A percentile compares a stretch with the other conserved stretches of the same genome.
These are phyloP conservation scores for Quillaja saponaria DNA, from an alignment of 306 rosid genomes.

Conservation along the genomic window DNA sequence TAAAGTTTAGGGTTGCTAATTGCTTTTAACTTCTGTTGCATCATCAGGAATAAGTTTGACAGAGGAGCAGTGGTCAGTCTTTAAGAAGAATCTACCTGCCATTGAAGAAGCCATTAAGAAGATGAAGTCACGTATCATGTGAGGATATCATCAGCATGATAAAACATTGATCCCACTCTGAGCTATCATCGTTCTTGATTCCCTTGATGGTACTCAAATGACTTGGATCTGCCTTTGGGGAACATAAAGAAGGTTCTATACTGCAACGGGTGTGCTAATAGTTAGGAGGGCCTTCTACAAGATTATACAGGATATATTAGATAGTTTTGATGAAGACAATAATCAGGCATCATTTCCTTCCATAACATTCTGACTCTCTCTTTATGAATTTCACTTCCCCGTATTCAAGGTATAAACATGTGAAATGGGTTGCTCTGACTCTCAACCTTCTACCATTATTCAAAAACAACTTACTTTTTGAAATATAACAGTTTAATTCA, in stretches of 20 bases:
- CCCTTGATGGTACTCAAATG: conserved; percentile 12
- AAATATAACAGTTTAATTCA: too few relatives aligned
- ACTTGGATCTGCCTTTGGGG: conserved; percentile 15
- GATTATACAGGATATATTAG: too few relatives aligned
- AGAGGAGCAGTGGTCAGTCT: conserved; percentile 79
- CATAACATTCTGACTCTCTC: too few relatives aligned
- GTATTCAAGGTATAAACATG: conserved; percentile 4
- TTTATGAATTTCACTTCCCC: too few relatives aligned
- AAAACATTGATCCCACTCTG: conserved; percentile 24
- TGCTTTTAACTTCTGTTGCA: conserved; percentile 16
- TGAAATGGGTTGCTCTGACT: too few relatives aligned
- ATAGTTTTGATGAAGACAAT: conserved; percentile 26
- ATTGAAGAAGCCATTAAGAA: conserved; percentile 73
- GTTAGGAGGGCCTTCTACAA: too few relatives aligned
- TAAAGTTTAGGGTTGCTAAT: conserved; percentile 2
- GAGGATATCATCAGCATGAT: conserved; percentile 23
- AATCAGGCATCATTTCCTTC: too few relatives aligned
- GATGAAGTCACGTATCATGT: conserved; percentile 54
- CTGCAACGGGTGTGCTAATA: too few relatives aligned
- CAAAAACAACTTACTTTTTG: too few relatives aligned
- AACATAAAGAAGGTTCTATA: too few relatives aligned
- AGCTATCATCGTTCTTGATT: conserved; percentile 9
- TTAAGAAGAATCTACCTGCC: conserved; percentile 70
- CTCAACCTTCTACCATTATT: too few relatives aligned
- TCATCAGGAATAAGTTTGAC: conserved; percentile 93